A percentile compares a stretch with the other conserved stretches of the same genome.
Conservation (phyloP, 1,284 basidiomycete species). For the Phellopilus nigrolimitatus region DNA sequence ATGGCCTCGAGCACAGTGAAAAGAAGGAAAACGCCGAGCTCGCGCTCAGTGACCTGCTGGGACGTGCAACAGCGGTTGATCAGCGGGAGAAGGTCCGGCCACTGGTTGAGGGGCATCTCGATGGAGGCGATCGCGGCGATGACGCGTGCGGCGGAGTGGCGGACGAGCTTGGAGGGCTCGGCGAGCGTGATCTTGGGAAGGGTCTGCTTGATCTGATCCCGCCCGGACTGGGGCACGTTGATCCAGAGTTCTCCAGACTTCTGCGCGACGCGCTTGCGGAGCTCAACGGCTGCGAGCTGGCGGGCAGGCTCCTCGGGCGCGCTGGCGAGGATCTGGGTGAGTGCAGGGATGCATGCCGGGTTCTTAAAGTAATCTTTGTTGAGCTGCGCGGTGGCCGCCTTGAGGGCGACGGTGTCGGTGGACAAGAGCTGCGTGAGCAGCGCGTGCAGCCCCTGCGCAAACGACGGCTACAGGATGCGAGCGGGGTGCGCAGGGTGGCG, state of each 20-base stretch:
- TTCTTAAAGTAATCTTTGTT: constrained; percentile 92
- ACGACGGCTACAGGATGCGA: constrained; percentile 45
- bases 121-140: constrained; percentile 90
- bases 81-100: constrained; percentile 89
- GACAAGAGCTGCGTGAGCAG: constrained; percentile 82
- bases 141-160: constrained; percentile 87
- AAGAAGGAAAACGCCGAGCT: constrained; percentile 89
- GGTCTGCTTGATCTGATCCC: constrained; percentile 83
- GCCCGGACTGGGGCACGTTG: constrained; percentile 62
- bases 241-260: constrained; percentile 86
- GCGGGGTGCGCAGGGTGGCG: constrained; percentile 1
- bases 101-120: constrained; percentile 80
- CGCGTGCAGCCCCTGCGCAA: constrained; percentile 75
- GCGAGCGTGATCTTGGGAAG: constrained; percentile 76
- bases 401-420: constrained; percentile 83
- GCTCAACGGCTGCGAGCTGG: constrained; percentile 97
- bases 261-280: constrained; percentile 86
- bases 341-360: constrained; percentile 84
- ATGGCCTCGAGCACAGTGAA: constrained; percentile 91
- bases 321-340: constrained; percentile 85
- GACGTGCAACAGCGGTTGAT: constrained; percentile 79
- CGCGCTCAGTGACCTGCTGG: constrained; percentile 69
- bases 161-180: constrained; percentile 80
- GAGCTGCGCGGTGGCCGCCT: constrained; percentile 89
- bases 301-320: constrained; percentile 78